Percentiles rank a stretch among this genome's conserved stretches.
Evolutionary conservation across 371 early-diverging fungal species (phyloP).

Genomic region (Funneliformis caledonium): DNA sequence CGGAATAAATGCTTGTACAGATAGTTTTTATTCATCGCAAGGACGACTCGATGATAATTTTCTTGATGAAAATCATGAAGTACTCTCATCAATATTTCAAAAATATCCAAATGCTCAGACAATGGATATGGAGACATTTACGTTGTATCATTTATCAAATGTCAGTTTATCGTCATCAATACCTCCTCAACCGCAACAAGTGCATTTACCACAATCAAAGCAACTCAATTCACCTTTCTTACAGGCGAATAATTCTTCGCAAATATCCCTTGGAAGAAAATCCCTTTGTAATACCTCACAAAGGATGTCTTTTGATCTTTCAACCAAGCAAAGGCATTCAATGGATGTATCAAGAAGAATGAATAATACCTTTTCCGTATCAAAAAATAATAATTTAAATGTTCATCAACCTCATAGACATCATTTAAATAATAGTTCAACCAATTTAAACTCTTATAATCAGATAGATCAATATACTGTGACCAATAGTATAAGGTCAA

Average conservation of each 20-base stretch:
- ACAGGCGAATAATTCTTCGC: not conserved
- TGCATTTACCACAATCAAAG: not conserved
- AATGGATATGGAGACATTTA: slow-evolving; percentile 92
- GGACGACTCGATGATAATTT: slow-evolving; percentile 79
- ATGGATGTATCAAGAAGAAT: not conserved
- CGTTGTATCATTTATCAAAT: slow-evolving; percentile 83
- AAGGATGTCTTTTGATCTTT: not conserved
- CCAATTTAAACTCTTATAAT: not conserved
- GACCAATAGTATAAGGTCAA: not conserved
- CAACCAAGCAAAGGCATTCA: not conserved
- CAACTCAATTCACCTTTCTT: not conserved
- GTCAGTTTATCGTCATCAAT: slow-evolving; percentile 9
- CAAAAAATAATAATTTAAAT: not conserved
- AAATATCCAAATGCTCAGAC: slow-evolving; percentile 66
- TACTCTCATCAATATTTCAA: slow-evolving; percentile 59
- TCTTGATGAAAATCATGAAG: slow-evolving; percentile 74
- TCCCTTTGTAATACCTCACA: not conserved
- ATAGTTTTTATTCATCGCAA: slow-evolving; percentile 92
- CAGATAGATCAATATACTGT: not conserved
- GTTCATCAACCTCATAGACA: not conserved
- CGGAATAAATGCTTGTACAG: slow-evolving; percentile 85
- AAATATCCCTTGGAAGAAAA: not conserved
- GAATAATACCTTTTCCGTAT: not conserved
- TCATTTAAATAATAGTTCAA: slow-evolving; percentile 10
- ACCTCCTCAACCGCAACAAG: not conserved